Conservation (phyloP, 208 protist genomes). For the Crithidia thermophila region DNA sequence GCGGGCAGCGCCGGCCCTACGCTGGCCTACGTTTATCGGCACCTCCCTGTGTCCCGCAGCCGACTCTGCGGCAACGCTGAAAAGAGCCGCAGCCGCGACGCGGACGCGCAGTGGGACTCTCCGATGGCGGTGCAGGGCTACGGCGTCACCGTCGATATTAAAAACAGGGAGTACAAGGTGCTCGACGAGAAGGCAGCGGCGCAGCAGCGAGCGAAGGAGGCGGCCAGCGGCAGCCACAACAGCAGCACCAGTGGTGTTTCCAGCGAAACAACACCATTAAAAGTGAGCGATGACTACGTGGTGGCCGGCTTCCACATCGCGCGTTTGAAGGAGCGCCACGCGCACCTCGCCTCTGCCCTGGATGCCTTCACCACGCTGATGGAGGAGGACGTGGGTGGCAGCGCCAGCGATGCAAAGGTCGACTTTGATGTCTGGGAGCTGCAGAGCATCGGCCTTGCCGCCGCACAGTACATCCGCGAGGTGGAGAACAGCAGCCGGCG, state of each 20-base stretch:
- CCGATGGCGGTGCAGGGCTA: slow-evolving; percentile 90
- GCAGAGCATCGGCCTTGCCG: slow-evolving; percentile 59
- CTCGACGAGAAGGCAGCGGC: slow-evolving; percentile 81
- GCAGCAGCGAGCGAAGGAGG: slow-evolving; percentile 18
- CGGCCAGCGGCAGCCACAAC: neutral
- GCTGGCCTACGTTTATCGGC: slow-evolving; percentile 51
- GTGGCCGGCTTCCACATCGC: slow-evolving; percentile 54
- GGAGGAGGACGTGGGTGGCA: slow-evolving; percentile 32
- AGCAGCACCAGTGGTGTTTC: neutral
- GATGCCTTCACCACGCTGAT: slow-evolving; percentile 45
- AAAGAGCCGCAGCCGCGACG: too few species aligned
- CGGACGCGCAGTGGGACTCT: slow-evolving; percentile 43
- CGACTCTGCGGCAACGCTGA: slow-evolving; percentile 37
- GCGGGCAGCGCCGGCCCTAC: neutral
- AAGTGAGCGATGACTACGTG: slow-evolving; percentile 1
- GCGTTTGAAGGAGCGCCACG: slow-evolving; percentile 40
- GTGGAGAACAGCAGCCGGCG: slow-evolving; percentile 43
- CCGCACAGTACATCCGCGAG: slow-evolving; percentile 53
- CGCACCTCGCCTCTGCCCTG: slow-evolving; percentile 31
- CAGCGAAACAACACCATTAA: too few species aligned
- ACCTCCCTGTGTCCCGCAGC: slow-evolving; percentile 46
- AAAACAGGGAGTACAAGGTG: slow-evolving; percentile 98
- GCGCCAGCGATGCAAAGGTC: slow-evolving; percentile 52
- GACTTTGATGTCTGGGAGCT: slow-evolving; percentile 76
- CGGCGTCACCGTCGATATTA: slow-evolving; percentile 95